Evolutionary conservation across 2,329 filamentous ascomycete species (phyloP).

Genomic region (Coniochaeta hoffmannii): DNA sequence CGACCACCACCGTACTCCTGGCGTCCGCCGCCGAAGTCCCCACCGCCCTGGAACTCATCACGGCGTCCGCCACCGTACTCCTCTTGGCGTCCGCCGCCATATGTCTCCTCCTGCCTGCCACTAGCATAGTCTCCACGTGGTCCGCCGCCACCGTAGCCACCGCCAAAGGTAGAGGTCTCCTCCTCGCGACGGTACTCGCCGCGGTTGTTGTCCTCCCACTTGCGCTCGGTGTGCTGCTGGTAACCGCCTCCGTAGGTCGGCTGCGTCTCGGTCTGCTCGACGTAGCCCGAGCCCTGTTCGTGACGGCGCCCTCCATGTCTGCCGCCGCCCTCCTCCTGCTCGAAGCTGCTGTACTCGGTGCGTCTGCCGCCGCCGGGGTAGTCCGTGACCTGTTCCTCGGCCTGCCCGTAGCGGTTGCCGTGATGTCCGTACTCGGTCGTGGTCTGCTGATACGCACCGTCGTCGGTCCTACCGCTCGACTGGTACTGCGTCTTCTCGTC

Average conservation of each 20-base stretch:
- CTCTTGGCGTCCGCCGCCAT: conserved; percentile 15
- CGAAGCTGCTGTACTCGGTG: conserved; percentile 55
- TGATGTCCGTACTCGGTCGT: conserved; percentile 55
- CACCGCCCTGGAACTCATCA: conserved; percentile 10
- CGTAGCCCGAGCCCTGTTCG: conserved; percentile 45
- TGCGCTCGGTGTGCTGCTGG: conserved; percentile 49
- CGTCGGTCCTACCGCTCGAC: conserved; percentile 41
- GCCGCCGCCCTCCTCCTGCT: conserved; percentile 19
- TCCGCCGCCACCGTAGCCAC: conserved; percentile 11
- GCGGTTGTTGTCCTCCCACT: conserved; percentile 26
- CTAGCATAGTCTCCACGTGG: conserved; percentile 4
- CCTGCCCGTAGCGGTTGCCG: conserved; percentile 51
- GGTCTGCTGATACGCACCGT: conserved; percentile 54
- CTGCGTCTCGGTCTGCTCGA: conserved; percentile 49
- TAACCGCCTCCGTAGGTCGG: conserved; percentile 46
- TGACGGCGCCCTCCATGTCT: conserved; percentile 17
- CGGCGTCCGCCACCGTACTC: conserved; percentile 16
- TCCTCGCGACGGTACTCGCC: conserved; percentile 18
- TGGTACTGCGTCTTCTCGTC: conserved; percentile 45
- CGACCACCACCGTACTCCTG: conserved; percentile 9
- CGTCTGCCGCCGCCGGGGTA: conserved; percentile 49
- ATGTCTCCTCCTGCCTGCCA: conserved; percentile 15
- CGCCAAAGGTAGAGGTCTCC: conserved; percentile 16
- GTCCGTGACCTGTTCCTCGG: conserved; percentile 51
- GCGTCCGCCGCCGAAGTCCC: conserved; percentile 8